Evolutionary conservation across 192 early-diverging fungal species (phyloP).

Genomic region (Cladochytrium replicatum): DNA sequence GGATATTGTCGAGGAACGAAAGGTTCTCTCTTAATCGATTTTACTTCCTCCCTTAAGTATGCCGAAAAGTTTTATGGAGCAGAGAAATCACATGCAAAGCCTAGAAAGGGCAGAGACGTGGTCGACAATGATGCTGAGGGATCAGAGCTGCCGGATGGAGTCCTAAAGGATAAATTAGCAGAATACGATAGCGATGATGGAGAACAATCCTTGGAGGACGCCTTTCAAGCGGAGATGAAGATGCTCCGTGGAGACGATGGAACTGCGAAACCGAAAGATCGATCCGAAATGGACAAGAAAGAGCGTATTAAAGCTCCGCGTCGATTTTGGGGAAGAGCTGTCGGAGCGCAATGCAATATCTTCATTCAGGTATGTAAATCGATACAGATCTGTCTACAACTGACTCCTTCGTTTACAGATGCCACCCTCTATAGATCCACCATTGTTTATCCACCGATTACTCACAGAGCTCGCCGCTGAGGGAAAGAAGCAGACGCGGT

Average conservation of each 20-base stretch:
- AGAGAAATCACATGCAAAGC: too few species aligned
- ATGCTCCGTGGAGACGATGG: constrained; percentile 4
- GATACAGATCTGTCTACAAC: background rate
- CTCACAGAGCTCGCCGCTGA: constrained; percentile 19
- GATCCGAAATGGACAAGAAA: too few species aligned
- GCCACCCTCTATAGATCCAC: constrained; percentile 19
- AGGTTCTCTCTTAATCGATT: background rate
- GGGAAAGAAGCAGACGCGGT: constrained; percentile 28
- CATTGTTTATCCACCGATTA: constrained; percentile 16
- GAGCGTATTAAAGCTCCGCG: too few species aligned
- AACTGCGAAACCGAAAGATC: too few species aligned
- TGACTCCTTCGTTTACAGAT: background rate
- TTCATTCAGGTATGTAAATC: constrained; percentile 16
- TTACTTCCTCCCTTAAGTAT: constrained; percentile 12
- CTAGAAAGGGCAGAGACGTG: too few species aligned
- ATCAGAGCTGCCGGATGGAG: background rate
- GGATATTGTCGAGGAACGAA: background rate
- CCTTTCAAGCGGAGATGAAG: constrained; percentile 19
- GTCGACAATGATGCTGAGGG: too few species aligned
- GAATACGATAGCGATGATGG: constrained; percentile 6
- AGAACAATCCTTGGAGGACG: constrained; percentile 14
- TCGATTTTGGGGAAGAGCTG: too few species aligned
- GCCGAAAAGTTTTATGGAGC: constrained; percentile 17
- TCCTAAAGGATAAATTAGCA: background rate
- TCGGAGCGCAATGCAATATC: constrained; percentile 10